Conservation (phyloP, 2,329 filamentous ascomycete genomes). For the Lecanosticta acicola region DNA sequence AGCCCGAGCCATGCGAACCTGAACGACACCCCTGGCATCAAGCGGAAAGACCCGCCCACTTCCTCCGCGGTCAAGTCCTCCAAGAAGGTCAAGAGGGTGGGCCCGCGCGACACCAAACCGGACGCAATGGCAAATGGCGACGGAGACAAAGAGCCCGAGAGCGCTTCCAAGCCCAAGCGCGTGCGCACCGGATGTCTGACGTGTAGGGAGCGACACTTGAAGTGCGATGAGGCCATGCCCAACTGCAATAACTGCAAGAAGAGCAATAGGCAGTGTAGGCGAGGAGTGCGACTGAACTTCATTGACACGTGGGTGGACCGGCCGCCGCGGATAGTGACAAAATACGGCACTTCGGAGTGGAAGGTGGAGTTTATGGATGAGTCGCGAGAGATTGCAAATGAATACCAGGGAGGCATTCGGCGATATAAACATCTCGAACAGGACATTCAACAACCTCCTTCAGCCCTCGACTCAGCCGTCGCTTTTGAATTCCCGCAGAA, state of each 20-base stretch:
- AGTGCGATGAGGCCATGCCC: conserved; percentile 73
- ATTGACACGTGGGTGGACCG: conserved; percentile 73
- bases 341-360: conserved; percentile 57
- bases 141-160: conserved; percentile 29
- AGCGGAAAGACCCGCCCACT: conserved; percentile 26
- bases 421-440: conserved; percentile 54
- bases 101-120: conserved; percentile 22
- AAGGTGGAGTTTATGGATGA: conserved; percentile 78
- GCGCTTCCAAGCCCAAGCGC: conserved; percentile 62
- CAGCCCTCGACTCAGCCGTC: conserved; percentile 28
- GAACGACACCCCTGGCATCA: conserved; percentile 13
- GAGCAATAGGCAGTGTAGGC: conserved; percentile 77
- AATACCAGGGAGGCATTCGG: conserved; percentile 73
- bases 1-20: neutral
- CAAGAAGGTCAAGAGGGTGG: conserved; percentile 31
- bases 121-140: conserved; percentile 26
- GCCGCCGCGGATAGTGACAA: conserved; percentile 54
- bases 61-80: conserved; percentile 21
- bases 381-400: conserved; percentile 81
- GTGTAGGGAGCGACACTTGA: conserved; percentile 81
- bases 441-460: conserved; percentile 2
- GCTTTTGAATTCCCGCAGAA: conserved; percentile 17
- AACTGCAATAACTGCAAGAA: conserved; percentile 77
- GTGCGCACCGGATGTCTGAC: conserved; percentile 88
- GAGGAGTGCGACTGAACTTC: conserved; percentile 83